Conservation (phyloP, 129 eudicot genomes). For the Cynara cardunculus region DNA sequence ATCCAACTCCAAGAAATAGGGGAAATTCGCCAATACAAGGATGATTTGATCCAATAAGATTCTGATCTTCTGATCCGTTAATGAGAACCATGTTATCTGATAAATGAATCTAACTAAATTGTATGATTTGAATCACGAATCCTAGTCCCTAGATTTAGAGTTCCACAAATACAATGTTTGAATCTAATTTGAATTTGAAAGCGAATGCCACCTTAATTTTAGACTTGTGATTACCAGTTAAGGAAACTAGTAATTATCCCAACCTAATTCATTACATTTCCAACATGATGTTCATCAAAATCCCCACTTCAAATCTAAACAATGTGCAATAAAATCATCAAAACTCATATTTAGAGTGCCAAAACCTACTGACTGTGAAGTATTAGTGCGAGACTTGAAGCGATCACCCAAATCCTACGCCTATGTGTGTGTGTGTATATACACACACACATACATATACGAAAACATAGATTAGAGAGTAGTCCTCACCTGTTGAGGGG, state of each 20-base stretch:
- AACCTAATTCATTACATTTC: background rate
- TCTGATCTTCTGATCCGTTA: too few relatives aligned
- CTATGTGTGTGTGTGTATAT: background rate
- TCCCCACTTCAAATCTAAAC: background rate
- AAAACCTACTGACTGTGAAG: background rate
- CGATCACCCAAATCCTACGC: background rate
- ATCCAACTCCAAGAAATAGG: too few relatives aligned
- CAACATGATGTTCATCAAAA: constrained; percentile 11
- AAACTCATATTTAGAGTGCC: background rate
- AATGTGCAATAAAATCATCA: background rate
- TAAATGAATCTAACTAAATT: background rate
- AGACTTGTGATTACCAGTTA: background rate
- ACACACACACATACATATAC: background rate
- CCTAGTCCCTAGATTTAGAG: too few relatives aligned
- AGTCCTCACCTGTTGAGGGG: constrained; percentile 76
- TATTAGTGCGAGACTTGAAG: background rate
- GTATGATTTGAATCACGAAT: background rate
- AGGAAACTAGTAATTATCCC: background rate
- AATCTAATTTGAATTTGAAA: background rate
- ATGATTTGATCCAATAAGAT: background rate
- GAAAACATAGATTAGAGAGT: background rate
- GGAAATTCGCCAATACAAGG: too few relatives aligned
- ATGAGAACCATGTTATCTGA: background rate
- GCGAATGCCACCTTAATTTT: background rate
- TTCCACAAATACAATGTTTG: background rate